phyloP scores from a whole-genome alignment of 108 stramenopile genomes.

The Conticribra guillardii region DNA sequence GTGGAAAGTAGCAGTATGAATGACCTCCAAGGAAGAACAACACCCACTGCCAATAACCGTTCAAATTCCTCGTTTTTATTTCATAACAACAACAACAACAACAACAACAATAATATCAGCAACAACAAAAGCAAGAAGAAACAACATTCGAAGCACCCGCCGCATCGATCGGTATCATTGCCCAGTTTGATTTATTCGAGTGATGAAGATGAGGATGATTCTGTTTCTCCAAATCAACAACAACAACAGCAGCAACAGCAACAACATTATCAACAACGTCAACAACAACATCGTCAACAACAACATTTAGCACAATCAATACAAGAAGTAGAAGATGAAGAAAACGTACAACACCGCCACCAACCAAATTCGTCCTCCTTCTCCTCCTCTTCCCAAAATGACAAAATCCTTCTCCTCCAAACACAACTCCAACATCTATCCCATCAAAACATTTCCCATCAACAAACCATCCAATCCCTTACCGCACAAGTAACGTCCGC shows the following conservation, averaged over 20 bases:
- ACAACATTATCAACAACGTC: too few relatives aligned
- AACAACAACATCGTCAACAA: too few relatives aligned
- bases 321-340: too few relatives aligned
- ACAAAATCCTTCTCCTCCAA: background rate
- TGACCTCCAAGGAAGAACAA: background rate
- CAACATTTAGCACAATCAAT: too few relatives aligned
- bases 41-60: background rate
- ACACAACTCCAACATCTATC: background rate
- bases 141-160: background rate
- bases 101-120: background rate
- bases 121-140: background rate
- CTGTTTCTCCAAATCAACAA: too few relatives aligned
- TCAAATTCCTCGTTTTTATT: background rate
- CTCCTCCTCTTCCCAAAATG: background rate
- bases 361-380: too few relatives aligned
- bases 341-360: too few relatives aligned
- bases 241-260: too few relatives aligned
- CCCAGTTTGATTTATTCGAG: background rate
- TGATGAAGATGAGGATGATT: background rate
- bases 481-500: slow-evolving; percentile 7
- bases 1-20: background rate
- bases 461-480: slow-evolving; percentile 24
- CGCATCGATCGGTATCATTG: background rate
- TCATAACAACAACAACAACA: background rate
- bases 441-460: slow-evolving; percentile 23